phyloP scores from a whole-genome alignment of 176 grass and related monocot species.

The Lolium rigidum region DNA sequence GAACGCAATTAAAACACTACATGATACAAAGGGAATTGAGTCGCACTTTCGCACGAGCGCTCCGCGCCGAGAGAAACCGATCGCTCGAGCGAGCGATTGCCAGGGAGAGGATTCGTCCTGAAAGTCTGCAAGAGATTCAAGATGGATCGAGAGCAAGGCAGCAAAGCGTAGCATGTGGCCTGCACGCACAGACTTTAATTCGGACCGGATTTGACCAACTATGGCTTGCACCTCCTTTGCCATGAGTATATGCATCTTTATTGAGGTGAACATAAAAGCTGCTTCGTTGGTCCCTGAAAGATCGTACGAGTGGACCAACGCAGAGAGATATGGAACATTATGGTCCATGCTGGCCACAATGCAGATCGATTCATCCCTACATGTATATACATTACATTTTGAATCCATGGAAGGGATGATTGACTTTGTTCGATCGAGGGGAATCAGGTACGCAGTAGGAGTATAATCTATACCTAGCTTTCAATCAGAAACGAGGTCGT shows the following conservation, averaged over 20 bases:
- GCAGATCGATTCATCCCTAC: constrained; percentile 3
- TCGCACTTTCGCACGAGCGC: too few relatives aligned
- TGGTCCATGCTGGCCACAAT: not conserved
- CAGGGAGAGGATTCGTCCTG: too few relatives aligned
- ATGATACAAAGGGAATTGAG: too few relatives aligned
- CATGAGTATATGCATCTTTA: constrained; percentile 21
- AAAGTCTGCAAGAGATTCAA: constrained; percentile 33
- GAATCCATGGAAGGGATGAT: not conserved
- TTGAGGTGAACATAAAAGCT: constrained; percentile 29
- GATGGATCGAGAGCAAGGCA: not conserved
- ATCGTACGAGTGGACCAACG: constrained; percentile 18
- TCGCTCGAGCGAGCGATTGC: too few relatives aligned
- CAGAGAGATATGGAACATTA: constrained; percentile 25
- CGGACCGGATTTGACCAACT: constrained; percentile 35
- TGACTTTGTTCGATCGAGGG: constrained; percentile 17
- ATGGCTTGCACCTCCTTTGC: constrained; percentile 6
- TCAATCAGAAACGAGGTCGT: not conserved
- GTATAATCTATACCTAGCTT: not conserved
- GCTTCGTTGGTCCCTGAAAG: constrained; percentile 18
- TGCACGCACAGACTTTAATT: constrained; percentile 40
- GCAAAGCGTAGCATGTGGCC: constrained; percentile 11
- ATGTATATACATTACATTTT: not conserved
- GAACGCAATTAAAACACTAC: too few relatives aligned
- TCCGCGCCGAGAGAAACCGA: too few relatives aligned
- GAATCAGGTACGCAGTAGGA: too few relatives aligned